Evolutionary conservation across 148 eudicot species (phyloP), one percentile per base, ranked within the genome.

Genomic region (Chenopodium album): DNA sequence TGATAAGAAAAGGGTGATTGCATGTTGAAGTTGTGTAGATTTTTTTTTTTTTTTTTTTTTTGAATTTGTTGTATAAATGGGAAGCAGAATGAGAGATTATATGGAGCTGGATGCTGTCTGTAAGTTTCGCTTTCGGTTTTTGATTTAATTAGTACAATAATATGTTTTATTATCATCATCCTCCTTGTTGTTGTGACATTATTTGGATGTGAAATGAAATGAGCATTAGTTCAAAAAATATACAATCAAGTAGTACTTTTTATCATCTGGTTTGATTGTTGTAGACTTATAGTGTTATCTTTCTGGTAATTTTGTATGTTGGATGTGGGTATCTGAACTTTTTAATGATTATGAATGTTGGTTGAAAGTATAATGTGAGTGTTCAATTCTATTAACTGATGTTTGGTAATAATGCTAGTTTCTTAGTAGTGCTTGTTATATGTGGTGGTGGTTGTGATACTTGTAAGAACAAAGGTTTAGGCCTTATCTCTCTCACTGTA

Each of bases 51-150:
- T 37, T 37, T 37, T 37, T 37, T 37, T 37, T 37, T 34, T 34
- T 34, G 37, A 37, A 81, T 74, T 37, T 81, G 79, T 76, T 81
- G 84, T 81, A 64, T 16, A 74, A 65, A 46, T 47, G 76, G n/a
- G 66, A 31, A 75, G 62, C 52, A 64, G 46, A 72, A 44, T 9
- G 78, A 44, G 44, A 31, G 66, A n/a, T 76, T 22, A 56, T 63
- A 37, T 23, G 63, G 34, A 22, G 80, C 20, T 77, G 60, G 23
- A 48, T 77, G 34, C 11, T 64, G 80, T 65, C n/a, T 77, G 80
- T 77, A 77, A 77, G 80, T 77, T 46, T 77, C 37, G 31, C 59
- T 77, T 13, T 77, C 26, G 7, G n/a, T 23, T 44, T 28, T 41
- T 37, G 5, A 17, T 37, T 62, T 23, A 60, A 77, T 32, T 77